Evolutionary conservation across 176 grass and related monocot genomes (phyloP).

Genomic region (Oryza meridionalis): DNA sequence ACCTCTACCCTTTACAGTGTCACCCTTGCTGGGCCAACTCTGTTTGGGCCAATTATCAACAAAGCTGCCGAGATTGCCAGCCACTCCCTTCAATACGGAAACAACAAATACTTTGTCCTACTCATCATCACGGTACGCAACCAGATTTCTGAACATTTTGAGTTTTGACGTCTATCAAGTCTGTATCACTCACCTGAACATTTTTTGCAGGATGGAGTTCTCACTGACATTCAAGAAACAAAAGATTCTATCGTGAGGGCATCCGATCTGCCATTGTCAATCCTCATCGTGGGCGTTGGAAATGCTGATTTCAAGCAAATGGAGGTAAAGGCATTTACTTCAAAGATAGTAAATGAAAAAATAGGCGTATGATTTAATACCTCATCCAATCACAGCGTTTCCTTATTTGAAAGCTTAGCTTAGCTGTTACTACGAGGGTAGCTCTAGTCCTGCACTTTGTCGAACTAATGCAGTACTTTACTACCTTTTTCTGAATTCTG

Average conservation of each 20-base stretch:
- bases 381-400: neutral
- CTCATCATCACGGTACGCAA: conserved; percentile 86
- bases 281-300: conserved; percentile 94
- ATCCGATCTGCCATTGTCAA: conserved; percentile 88
- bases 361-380: too few species aligned
- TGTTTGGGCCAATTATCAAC: conserved; percentile 88
- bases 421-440: conserved; percentile 21
- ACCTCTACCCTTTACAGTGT: conserved; percentile 63
- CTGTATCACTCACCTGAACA: neutral
- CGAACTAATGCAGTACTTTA: too few species aligned
- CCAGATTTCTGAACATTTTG: neutral
- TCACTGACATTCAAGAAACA: conserved; percentile 83
- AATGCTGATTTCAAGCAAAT: conserved; percentile 92
- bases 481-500: too few species aligned
- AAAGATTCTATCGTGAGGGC: conserved; percentile 87
- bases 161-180: neutral
- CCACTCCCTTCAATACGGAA: conserved; percentile 67
- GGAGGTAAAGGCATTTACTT: conserved; percentile 57
- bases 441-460: conserved; percentile 3
- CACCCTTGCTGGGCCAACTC: conserved; percentile 82
- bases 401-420: neutral
- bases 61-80: conserved; percentile 87
- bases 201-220: conserved; percentile 79
- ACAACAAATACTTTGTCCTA: conserved; percentile 87
- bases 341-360: neutral